Conservation (phyloP, 2,329 filamentous ascomycete genomes). For the Diaporthe sp. region DNA sequence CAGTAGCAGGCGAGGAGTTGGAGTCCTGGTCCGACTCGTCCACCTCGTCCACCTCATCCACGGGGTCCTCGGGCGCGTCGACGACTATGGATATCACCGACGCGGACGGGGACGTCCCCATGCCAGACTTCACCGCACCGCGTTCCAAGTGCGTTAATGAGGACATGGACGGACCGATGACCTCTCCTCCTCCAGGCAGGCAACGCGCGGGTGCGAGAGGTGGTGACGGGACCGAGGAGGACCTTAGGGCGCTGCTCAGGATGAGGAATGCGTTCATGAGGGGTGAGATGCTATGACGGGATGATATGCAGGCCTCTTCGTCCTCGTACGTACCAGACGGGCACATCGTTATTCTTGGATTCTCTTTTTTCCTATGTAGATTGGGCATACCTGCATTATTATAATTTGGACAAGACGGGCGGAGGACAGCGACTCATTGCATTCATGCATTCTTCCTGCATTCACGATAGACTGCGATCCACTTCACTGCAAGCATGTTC, state of each 20-base stretch:
- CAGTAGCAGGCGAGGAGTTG: background rate
- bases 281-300: background rate
- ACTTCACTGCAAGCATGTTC: background rate
- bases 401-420: background rate
- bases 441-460: background rate
- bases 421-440: background rate
- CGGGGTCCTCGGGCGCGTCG: background rate
- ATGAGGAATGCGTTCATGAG: slow-evolving; percentile 37
- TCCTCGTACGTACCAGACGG: background rate
- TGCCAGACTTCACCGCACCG: background rate
- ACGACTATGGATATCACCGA: background rate
- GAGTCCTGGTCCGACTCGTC: slow-evolving; percentile 10
- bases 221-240: background rate
- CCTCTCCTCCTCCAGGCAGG: background rate
- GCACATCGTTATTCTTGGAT: background rate
- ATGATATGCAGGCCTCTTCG: background rate
- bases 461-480: background rate
- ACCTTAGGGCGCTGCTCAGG: slow-evolving; percentile 22
- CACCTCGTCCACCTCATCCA: background rate
- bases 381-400: background rate
- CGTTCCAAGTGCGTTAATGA: background rate
- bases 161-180: background rate
- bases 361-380: background rate
- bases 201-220: background rate
- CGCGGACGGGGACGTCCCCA: slow-evolving; percentile 20